Evolutionary conservation across 2,329 filamentous ascomycete species (phyloP).

Genomic region (Venturia pyrina): DNA sequence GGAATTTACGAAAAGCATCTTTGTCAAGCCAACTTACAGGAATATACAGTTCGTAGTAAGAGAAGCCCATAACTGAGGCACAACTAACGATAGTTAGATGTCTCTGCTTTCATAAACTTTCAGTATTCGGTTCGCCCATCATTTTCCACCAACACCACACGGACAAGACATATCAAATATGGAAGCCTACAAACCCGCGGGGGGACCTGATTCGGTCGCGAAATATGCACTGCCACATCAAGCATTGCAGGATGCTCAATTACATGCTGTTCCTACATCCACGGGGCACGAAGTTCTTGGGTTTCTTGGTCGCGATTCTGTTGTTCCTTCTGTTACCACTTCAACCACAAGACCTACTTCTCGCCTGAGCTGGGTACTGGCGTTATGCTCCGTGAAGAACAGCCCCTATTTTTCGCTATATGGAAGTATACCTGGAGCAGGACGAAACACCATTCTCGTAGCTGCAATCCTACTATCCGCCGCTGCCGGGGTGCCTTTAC

Average conservation of each 20-base stretch:
- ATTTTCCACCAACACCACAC: background rate
- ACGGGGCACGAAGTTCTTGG: background rate
- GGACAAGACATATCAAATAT: background rate
- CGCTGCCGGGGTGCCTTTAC: conserved; percentile 51
- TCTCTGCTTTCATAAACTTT: background rate
- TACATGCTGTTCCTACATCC: background rate
- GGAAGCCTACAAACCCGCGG: background rate
- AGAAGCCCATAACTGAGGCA: background rate
- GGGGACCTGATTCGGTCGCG: background rate
- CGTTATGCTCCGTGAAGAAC: background rate
- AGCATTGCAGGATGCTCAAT: background rate
- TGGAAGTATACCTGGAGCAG: conserved; percentile 14
- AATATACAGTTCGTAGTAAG: background rate
- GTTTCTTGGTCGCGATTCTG: background rate
- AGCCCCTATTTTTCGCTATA: background rate
- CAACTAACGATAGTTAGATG: background rate
- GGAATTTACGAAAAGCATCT: background rate
- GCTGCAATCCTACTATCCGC: conserved; percentile 38
- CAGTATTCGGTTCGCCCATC: background rate
- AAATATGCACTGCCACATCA: background rate
- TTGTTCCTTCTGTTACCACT: background rate
- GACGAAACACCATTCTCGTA: conserved; percentile 23
- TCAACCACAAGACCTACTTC: background rate
- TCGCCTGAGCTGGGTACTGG: background rate
- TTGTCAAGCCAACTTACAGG: no score